phyloP scores from a whole-genome alignment of 352 stramenopile genomes.

The Pythium periplocum region DNA sequence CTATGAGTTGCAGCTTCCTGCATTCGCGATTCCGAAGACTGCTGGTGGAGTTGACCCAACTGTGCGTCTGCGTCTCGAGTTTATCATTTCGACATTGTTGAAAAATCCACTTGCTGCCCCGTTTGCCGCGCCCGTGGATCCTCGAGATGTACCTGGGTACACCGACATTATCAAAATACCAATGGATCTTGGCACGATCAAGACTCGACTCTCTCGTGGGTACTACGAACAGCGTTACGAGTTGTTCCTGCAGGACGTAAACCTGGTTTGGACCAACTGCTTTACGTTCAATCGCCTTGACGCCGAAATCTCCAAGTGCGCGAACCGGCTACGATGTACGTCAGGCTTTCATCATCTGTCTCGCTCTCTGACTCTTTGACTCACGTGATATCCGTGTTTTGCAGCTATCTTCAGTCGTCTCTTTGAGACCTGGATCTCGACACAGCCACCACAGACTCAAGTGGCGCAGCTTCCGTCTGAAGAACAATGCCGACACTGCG shows the following conservation, averaged over 20 bases:
- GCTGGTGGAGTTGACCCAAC: constrained; percentile 35
- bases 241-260: constrained; percentile 55
- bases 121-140: constrained; percentile 66
- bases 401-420: constrained; percentile 75
- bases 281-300: constrained; percentile 80
- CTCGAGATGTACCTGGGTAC: constrained; percentile 68
- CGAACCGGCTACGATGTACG: constrained; percentile 74
- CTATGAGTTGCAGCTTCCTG: constrained; percentile 38
- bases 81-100: constrained; percentile 57
- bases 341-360: constrained; percentile 6
- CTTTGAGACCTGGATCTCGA: constrained; percentile 70
- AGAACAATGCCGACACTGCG: constrained; percentile 64
- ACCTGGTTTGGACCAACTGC: constrained; percentile 82
- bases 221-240: constrained; percentile 58
- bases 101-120: constrained; percentile 59
- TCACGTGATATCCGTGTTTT: constrained; percentile 2
- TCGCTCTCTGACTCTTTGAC: constrained; percentile 1
- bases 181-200: constrained; percentile 92
- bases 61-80: constrained; percentile 43
- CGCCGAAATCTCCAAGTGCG: constrained; percentile 74
- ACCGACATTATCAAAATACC: constrained; percentile 61
- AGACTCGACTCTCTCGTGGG: constrained; percentile 56
- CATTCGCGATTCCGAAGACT: constrained; percentile 18
- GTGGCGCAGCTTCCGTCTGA: constrained; percentile 51
- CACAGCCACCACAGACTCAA: constrained; percentile 44